These are phyloP conservation scores for Ocimum tenuiflorum DNA, from an alignment of 257 asterid genomes.

Conservation along the genomic window DNA sequence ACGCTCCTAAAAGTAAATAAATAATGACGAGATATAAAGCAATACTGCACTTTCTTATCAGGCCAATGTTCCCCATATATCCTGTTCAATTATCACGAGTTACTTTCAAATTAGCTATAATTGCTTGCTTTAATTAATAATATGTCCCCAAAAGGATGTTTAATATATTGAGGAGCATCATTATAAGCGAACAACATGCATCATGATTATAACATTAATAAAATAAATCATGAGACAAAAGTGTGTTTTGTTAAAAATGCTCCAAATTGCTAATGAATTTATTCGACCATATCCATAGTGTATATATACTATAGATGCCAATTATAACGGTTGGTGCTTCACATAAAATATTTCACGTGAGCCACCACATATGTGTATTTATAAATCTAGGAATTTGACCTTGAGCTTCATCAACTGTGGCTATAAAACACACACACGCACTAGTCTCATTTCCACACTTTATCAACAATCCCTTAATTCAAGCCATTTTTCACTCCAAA, in stretches of 20 bases:
- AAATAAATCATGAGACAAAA: too few relatives aligned
- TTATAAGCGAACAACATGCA: not conserved
- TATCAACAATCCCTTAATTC: slow-evolving; percentile 18
- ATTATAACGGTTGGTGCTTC: too few relatives aligned
- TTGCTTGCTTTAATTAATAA: slow-evolving; percentile 8
- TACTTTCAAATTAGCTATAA: slow-evolving; percentile 17
- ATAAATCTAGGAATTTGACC: not conserved
- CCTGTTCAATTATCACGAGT: not conserved
- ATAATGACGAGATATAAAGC: not conserved
- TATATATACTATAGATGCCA: not conserved
- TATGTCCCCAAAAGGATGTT: not conserved
- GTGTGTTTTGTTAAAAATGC: too few relatives aligned
- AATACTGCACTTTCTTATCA: not conserved
- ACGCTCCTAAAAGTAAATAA: not conserved
- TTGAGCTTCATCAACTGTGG: not conserved
- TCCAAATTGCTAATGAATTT: too few relatives aligned
- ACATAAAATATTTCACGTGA: not conserved
- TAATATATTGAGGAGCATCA: not conserved
- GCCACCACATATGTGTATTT: not conserved
- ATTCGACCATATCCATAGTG: too few relatives aligned
- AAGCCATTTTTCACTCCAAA: slow-evolving; percentile 28
- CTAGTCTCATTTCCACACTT: not conserved
- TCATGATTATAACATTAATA: too few relatives aligned
- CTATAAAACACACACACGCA: slow-evolving; percentile 4
- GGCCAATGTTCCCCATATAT: not conserved